Conservation (phyloP, 352 stramenopile species). For the Aphanomyces invadans region DNA sequence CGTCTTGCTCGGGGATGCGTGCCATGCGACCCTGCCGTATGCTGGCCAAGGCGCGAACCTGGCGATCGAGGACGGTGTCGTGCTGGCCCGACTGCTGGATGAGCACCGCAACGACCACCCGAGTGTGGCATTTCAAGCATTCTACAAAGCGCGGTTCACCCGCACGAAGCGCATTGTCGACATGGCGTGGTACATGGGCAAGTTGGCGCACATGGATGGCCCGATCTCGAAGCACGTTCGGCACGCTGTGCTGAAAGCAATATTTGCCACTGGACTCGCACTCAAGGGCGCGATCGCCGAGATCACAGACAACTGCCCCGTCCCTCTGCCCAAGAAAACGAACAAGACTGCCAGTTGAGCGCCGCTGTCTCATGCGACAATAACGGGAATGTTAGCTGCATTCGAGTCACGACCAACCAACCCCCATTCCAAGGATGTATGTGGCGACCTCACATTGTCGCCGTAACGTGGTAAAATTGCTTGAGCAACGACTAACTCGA, state of each 20-base stretch:
- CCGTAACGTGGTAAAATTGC: too few species aligned
- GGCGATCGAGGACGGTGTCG: not conserved
- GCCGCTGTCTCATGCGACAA: too few species aligned
- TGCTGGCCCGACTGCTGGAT: not conserved
- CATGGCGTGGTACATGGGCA: conserved; percentile 6
- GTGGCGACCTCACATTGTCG: too few species aligned
- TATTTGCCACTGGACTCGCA: not conserved
- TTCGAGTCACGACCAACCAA: too few species aligned
- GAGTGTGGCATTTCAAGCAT: not conserved
- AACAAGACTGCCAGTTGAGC: too few species aligned
- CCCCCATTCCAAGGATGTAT: too few species aligned
- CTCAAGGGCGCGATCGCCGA: not conserved
- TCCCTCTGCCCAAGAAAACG: not conserved
- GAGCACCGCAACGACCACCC: not conserved
- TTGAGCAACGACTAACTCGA: too few species aligned
- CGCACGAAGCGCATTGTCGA: not conserved
- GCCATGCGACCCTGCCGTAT: not conserved
- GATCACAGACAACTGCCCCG: not conserved
- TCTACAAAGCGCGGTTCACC: not conserved
- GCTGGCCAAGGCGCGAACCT: not conserved
- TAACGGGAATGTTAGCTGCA: too few species aligned
- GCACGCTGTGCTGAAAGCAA: not conserved
- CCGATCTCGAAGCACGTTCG: not conserved
- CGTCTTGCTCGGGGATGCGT: not conserved
- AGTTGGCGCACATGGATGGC: not conserved